Conservation (phyloP, 257 asterid genomes). For the Solanum dulcamara region DNA sequence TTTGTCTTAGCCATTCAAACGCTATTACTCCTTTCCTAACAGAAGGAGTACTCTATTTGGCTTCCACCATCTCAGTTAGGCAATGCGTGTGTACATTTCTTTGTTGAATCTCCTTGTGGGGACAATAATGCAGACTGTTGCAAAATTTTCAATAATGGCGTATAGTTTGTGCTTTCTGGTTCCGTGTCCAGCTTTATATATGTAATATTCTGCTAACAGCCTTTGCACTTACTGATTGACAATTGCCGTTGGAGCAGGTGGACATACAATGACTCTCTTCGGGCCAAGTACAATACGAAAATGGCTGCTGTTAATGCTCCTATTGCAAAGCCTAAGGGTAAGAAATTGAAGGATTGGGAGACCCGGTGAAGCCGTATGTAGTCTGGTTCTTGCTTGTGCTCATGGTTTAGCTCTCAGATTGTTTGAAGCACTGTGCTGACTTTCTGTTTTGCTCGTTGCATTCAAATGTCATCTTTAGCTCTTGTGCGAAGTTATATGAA, state of each 20-base stretch:
- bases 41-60: neutral
- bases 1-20: neutral
- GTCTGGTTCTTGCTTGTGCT: neutral
- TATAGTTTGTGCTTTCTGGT: neutral
- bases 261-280: conserved; percentile 78
- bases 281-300: conserved; percentile 77
- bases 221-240: neutral
- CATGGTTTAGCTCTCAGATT: neutral
- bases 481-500: neutral
- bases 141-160: neutral
- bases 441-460: neutral
- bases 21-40: neutral
- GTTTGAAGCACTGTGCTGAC: neutral
- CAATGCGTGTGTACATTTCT: neutral
- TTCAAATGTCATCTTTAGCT: neutral
- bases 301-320: conserved; percentile 94
- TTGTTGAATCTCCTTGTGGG: neutral
- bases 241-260: conserved; percentile 45
- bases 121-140: neutral
- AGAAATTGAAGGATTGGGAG: conserved; percentile 86
- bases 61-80: neutral
- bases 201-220: neutral
- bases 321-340: conserved; percentile 78
- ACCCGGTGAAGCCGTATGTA: conserved; percentile 15
- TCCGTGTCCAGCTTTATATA: neutral